These are phyloP conservation scores for Saccharomycopsis sp. DNA, from an alignment of 805 yeast genomes.

Conservation along the genomic window DNA sequence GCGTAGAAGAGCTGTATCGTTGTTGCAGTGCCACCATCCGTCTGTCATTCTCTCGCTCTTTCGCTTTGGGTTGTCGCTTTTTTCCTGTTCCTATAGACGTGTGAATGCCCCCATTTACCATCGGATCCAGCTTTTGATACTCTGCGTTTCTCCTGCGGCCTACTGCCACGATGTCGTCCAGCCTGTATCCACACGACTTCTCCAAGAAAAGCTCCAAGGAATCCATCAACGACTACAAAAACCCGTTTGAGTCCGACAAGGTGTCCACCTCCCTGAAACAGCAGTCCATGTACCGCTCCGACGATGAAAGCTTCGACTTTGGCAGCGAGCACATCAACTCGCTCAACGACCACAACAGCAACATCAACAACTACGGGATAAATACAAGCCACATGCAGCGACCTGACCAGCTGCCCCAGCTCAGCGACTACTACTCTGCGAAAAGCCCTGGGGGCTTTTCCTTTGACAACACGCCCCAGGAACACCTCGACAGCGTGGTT, in stretches of 20 bases:
- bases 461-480: not conserved
- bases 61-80: too few species aligned
- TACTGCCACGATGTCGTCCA: too few species aligned
- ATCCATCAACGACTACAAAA: constrained; percentile 6
- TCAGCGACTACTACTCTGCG: not conserved
- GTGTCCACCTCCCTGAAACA: not conserved
- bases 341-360: not conserved
- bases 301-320: constrained; percentile 11
- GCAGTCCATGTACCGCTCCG: not conserved
- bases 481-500: not conserved
- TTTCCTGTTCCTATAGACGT: too few species aligned
- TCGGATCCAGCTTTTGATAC: too few species aligned
- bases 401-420: not conserved
- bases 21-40: too few species aligned
- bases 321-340: not conserved
- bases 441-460: not conserved
- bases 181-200: not conserved
- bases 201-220: not conserved
- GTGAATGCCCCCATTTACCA: too few species aligned
- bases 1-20: too few species aligned
- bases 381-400: constrained; percentile 1
- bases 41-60: too few species aligned
- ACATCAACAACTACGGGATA: not conserved
- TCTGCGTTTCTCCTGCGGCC: too few species aligned
- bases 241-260: constrained; percentile 14